Percentiles rank a stretch among this genome's conserved stretches.
These are phyloP conservation scores for Amanita subjunquillea DNA, from an alignment of 768 basidiomycete species.

Conservation along the genomic window DNA sequence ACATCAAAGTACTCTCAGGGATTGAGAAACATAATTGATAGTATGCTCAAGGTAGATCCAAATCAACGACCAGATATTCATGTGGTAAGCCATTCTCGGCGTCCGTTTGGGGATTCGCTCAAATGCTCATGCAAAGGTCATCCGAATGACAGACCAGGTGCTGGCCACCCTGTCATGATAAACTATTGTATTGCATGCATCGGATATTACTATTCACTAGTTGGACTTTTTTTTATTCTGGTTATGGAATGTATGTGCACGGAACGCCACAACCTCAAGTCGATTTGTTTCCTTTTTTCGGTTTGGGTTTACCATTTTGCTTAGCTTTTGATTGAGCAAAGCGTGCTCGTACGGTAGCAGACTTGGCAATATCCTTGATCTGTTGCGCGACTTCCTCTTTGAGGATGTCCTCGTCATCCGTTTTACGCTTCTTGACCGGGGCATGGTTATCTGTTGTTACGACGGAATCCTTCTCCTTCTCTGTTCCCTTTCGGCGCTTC, in stretches of 20 bases:
- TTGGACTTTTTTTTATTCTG: not conserved
- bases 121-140: conserved; percentile 33
- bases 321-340: conserved; percentile 21
- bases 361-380: conserved; percentile 24
- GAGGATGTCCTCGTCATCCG: not conserved
- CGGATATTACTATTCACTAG: not conserved
- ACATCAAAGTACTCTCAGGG: conserved; percentile 77
- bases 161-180: conserved; percentile 39
- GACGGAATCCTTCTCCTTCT: too few species aligned
- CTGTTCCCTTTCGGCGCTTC: too few species aligned
- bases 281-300: conserved; percentile 6
- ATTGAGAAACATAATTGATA: conserved; percentile 71
- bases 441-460: too few species aligned
- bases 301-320: conserved; percentile 2
- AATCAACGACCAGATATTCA: conserved; percentile 79
- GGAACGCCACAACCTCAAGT: not conserved
- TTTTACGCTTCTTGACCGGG: not conserved
- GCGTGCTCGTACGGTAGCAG: conserved; percentile 26
- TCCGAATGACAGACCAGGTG: conserved; percentile 53
- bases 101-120: not conserved
- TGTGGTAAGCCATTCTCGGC: conserved; percentile 37
- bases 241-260: not conserved
- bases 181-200: not conserved
- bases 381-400: conserved; percentile 1
- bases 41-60: conserved; percentile 78